A percentile compares a stretch with the other conserved stretches of the same genome.
Evolutionary conservation across 768 basidiomycete species (phyloP).

Genomic region (Rhodotorula taiwanensis): DNA sequence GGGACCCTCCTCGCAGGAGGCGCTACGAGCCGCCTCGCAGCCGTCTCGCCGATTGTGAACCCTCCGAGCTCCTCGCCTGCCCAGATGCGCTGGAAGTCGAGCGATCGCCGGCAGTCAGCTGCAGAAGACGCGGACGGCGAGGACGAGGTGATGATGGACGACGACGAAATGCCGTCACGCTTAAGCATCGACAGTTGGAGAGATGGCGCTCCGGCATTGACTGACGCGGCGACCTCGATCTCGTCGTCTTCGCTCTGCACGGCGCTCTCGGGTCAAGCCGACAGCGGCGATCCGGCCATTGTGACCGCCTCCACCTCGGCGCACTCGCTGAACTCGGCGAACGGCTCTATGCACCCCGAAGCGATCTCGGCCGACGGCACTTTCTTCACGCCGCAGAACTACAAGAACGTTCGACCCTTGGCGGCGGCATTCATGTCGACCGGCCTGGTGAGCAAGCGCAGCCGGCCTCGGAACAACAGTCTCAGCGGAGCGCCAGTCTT

Average conservation of each 20-base stretch:
- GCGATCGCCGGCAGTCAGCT: not conserved
- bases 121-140: slow-evolving; percentile 21
- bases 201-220: slow-evolving; percentile 27
- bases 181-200: slow-evolving; percentile 29
- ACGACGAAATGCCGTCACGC: slow-evolving; percentile 17
- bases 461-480: slow-evolving; percentile 21
- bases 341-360: slow-evolving; percentile 4
- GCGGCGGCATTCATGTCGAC: slow-evolving; percentile 47
- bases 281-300: not conserved
- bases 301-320: slow-evolving; percentile 14
- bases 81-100: not conserved
- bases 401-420: slow-evolving; percentile 39
- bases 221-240: slow-evolving; percentile 36
- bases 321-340: slow-evolving; percentile 19
- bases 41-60: slow-evolving; percentile 34
- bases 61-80: slow-evolving; percentile 11
- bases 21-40: slow-evolving; percentile 20
- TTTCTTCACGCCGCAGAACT: slow-evolving; percentile 39
- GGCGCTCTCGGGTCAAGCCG: slow-evolving; percentile 17
- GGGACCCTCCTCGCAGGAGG: slow-evolving; percentile 38
- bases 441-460: slow-evolving; percentile 45
- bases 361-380: slow-evolving; percentile 6
- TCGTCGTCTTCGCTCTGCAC: slow-evolving; percentile 27
- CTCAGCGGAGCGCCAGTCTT: slow-evolving; percentile 21
- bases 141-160: slow-evolving; percentile 32